Percentiles rank a stretch among this genome's conserved stretches.
phyloP scores from a whole-genome alignment of 139 green algal genomes.

The Volvox reticuliferus region DNA sequence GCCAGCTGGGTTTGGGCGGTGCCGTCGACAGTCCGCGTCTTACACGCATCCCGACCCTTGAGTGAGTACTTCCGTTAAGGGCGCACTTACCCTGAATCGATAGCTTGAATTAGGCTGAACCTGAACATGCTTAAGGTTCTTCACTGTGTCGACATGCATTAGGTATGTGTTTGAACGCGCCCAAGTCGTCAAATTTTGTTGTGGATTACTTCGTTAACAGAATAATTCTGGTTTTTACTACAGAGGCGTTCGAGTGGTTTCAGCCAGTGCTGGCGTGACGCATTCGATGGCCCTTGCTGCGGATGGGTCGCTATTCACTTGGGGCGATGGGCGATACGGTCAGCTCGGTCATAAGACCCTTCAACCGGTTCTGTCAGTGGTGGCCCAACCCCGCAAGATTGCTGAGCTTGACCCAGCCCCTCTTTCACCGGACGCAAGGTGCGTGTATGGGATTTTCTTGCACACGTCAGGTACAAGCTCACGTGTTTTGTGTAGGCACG shows the following conservation, averaged over 20 bases:
- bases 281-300: slow-evolving; percentile 84
- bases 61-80: slow-evolving; percentile 24
- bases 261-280: slow-evolving; percentile 69
- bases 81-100: too few species aligned
- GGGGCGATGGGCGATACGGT: slow-evolving; percentile 73
- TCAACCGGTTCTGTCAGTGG: slow-evolving; percentile 43
- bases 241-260: slow-evolving; percentile 72
- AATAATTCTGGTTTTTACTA: too few species aligned
- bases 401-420: slow-evolving; percentile 66
- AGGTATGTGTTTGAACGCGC: too few species aligned
- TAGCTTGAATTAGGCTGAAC: too few species aligned
- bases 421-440: slow-evolving; percentile 68
- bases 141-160: too few species aligned
- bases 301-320: slow-evolving; percentile 86
- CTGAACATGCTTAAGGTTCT: too few species aligned
- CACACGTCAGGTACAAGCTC: too few species aligned
- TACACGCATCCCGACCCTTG: slow-evolving; percentile 4
- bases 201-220: too few species aligned
- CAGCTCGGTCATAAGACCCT: slow-evolving; percentile 80
- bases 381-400: slow-evolving; percentile 70
- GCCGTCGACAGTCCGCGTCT: slow-evolving; percentile 70
- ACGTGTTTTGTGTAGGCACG: too few species aligned
- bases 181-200: too few species aligned
- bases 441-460: background rate
- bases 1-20: slow-evolving; percentile 76